A percentile compares a stretch with the other conserved stretches of the same genome.
phyloP scores from a whole-genome alignment of 306 rosid genomes.

The Ceratonia siliqua region DNA sequence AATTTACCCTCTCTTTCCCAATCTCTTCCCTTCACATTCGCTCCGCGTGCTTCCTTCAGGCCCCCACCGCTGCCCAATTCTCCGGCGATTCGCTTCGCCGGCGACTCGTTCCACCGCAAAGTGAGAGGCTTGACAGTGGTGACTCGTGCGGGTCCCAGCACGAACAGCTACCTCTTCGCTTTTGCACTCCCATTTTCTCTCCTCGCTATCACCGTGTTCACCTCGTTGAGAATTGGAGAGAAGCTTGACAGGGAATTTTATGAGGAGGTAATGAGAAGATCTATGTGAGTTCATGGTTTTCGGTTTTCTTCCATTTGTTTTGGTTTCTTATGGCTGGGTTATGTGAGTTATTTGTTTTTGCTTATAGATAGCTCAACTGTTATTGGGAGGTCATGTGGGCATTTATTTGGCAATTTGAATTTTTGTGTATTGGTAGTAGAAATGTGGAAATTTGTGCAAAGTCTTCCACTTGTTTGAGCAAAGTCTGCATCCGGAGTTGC shows the following conservation, averaged over 20 bases:
- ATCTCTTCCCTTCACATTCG: slow-evolving; percentile 22
- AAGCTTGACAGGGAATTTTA: slow-evolving; percentile 70
- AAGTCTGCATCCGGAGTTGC: slow-evolving; percentile 3
- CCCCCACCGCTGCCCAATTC: slow-evolving; percentile 20
- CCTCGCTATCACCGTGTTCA: slow-evolving; percentile 55
- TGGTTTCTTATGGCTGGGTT: background rate
- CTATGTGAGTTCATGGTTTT: background rate
- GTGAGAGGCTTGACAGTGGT: slow-evolving; percentile 41
- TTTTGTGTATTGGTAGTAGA: background rate
- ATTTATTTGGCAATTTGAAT: background rate
- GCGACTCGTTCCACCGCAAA: slow-evolving; percentile 4
- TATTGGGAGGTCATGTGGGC: background rate
- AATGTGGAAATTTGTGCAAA: background rate
- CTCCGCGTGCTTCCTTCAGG: slow-evolving; percentile 29
- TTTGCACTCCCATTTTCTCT: slow-evolving; percentile 70
- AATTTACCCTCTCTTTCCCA: slow-evolving; percentile 32
- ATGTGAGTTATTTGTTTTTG: background rate
- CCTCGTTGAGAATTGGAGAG: slow-evolving; percentile 60
- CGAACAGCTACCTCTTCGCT: slow-evolving; percentile 58
- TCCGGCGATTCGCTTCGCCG: slow-evolving; percentile 29
- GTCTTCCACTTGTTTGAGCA: slow-evolving; percentile 33
- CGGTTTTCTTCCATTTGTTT: background rate
- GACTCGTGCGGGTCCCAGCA: slow-evolving; percentile 67
- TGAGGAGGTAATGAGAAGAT: slow-evolving; percentile 60
- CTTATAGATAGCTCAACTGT: background rate